Evolutionary conservation across 1,284 basidiomycete genomes (phyloP), one percentile per base, ranked within the genome.

Genomic region (Takashimella koratensis): DNA sequence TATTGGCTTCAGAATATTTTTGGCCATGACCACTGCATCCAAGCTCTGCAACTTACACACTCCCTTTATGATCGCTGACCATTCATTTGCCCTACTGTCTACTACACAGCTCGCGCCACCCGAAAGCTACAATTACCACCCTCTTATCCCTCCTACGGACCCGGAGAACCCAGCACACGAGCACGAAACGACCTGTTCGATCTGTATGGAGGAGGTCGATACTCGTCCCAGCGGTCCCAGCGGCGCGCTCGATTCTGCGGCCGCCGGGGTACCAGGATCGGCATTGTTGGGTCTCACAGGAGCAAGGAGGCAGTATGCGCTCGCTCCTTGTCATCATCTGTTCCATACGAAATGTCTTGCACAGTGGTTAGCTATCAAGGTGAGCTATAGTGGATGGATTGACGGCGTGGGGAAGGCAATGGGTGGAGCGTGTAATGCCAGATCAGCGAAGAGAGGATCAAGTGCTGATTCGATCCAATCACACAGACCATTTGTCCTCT

Each of bases 401-500:
- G 10, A 36, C 8, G 30, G 30, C 16, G 30, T 8, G 16, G 30
- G 30, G 30, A 36, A 16, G 30, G 30, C 8, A 36, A 16, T 8
- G 30, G 30, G 30, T 36, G 30, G 16, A 8, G 12, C 27, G 25
- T 6, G 23, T 5, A 25, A 24, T 8, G 25, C n/a, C n/a, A n/a
- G n/a, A n/a, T n/a, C n/a, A n/a, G 10, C 27, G 19, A 26, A 19
- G 5, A 22, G 48, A 41, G 11, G 12, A 23, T 40, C 2, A 3
- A 23, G 6, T 43, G 13, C 47, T 59, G 45, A 50, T 51, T 19
- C 6, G 10, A 19, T 36, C 62, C n/a, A n/a, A n/a, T n/a, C n/a
- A n/a, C n/a, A n/a, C n/a, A 88, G 87, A 90, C 88, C 59, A 89
- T 91, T 45, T 92, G 89, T 68, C 89, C 89, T n/a, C 85, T 90